phyloP scores from a whole-genome alignment of 306 rosid genomes.

The Mimosa pudica region DNA sequence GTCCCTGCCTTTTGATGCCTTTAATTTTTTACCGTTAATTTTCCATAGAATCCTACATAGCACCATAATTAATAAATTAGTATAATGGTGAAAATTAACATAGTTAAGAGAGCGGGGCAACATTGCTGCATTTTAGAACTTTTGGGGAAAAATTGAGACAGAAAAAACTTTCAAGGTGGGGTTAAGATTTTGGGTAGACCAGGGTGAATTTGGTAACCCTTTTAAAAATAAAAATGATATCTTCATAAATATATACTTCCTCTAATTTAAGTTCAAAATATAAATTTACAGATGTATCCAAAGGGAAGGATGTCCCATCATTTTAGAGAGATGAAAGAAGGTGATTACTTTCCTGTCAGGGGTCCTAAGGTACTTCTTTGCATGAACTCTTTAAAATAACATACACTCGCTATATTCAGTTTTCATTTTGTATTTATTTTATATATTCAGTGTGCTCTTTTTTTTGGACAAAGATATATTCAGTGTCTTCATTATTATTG shows the following conservation, averaged over 20 bases:
- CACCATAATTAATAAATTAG: no score
- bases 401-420: background rate
- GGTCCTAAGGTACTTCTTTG: conserved; percentile 67
- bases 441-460: background rate
- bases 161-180: no score
- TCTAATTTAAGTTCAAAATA: background rate
- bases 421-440: background rate
- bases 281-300: conserved; percentile 65
- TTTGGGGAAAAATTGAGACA: no score
- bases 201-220: no score
- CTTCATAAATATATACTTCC: background rate
- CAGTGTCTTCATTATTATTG: background rate
- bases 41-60: no score
- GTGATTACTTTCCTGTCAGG: conserved; percentile 62
- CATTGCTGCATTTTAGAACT: no score
- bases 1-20: no score
- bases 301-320: conserved; percentile 86
- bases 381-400: background rate
- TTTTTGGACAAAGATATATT: background rate
- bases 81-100: no score
- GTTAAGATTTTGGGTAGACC: no score
- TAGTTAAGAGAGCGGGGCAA: no score
- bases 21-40: no score
- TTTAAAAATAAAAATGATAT: background rate
- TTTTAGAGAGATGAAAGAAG: conserved; percentile 67